Conservation (phyloP, 352 stramenopile genomes). For the Globisporangium emineosum region DNA sequence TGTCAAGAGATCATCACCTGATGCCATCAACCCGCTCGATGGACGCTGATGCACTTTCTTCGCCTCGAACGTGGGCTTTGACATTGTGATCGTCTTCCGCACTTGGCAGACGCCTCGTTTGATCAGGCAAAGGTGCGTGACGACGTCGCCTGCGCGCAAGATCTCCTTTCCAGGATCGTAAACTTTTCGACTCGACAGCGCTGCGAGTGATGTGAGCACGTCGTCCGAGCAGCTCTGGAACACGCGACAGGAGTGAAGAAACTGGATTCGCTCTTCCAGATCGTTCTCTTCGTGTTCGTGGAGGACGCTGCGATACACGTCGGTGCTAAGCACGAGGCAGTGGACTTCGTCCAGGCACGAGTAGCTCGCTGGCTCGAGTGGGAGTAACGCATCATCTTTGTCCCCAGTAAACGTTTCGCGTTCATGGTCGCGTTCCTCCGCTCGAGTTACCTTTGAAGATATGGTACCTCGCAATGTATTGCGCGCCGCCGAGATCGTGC, state of each 20-base stretch:
- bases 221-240: conserved; percentile 60
- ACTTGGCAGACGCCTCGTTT: conserved; percentile 70
- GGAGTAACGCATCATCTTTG: conserved; percentile 5
- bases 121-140: conserved; percentile 64
- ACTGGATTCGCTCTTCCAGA: conserved; percentile 46
- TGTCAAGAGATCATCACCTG: conserved; percentile 22
- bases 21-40: background rate
- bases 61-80: background rate
- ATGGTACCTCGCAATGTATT: background rate
- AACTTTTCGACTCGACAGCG: conserved; percentile 42
- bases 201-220: conserved; percentile 42
- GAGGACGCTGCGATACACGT: conserved; percentile 49
- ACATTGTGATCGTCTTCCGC: conserved; percentile 47
- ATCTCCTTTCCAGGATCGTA: conserved; percentile 55
- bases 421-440: background rate
- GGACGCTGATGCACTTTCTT: conserved; percentile 2
- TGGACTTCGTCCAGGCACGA: conserved; percentile 51
- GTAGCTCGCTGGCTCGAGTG: conserved; percentile 38
- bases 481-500: background rate
- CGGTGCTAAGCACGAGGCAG: conserved; percentile 49
- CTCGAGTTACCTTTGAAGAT: background rate
- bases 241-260: conserved; percentile 56
- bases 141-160: conserved; percentile 49
- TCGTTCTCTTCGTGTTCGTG: conserved; percentile 39
- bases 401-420: conserved; percentile 10